A percentile compares a stretch with the other conserved stretches of the same genome.
phyloP scores from a whole-genome alignment of 2,329 filamentous ascomycete genomes.

The Aspergillus udagawae region DNA sequence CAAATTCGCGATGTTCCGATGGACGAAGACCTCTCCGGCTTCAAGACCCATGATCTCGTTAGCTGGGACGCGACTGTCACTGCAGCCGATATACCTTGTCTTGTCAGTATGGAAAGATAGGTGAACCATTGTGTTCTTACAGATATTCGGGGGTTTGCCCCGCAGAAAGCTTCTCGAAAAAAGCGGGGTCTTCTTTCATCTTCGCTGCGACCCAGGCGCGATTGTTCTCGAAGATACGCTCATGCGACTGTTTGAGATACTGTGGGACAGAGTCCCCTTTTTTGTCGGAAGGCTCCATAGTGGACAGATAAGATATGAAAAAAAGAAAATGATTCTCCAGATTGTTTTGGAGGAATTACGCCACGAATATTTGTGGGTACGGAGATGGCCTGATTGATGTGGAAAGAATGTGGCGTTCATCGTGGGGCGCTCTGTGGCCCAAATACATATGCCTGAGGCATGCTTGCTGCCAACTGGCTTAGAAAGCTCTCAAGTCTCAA shows the following conservation, averaged over 20 bases:
- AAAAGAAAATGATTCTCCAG: neutral
- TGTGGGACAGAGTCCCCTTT: neutral
- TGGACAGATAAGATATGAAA: neutral
- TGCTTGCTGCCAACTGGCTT: no score
- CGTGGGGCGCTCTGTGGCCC: no score
- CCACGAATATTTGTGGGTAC: no score
- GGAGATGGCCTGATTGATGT: no score
- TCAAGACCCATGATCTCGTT: conserved; percentile 31
- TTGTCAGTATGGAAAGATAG: neutral
- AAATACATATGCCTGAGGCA: no score
- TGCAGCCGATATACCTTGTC: conserved; percentile 33
- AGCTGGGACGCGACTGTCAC: conserved; percentile 30
- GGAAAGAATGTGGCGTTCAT: no score
- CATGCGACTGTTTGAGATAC: conserved; percentile 49
- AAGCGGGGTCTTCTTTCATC: conserved; percentile 56
- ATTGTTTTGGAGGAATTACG: neutral
- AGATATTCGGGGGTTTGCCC: conserved; percentile 69
- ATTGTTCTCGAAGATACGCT: conserved; percentile 67
- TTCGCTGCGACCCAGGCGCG: conserved; percentile 61
- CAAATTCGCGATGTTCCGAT: conserved; percentile 33
- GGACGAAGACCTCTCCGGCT: conserved; percentile 31
- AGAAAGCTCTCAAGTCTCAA: no score
- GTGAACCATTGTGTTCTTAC: conserved; percentile 2
- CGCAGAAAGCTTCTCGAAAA: conserved; percentile 60
- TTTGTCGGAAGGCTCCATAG: neutral